Percentiles rank a stretch among this genome's conserved stretches.
Conservation (phyloP, 164 flowering plant genomes). For the Nymphaea colorata region DNA sequence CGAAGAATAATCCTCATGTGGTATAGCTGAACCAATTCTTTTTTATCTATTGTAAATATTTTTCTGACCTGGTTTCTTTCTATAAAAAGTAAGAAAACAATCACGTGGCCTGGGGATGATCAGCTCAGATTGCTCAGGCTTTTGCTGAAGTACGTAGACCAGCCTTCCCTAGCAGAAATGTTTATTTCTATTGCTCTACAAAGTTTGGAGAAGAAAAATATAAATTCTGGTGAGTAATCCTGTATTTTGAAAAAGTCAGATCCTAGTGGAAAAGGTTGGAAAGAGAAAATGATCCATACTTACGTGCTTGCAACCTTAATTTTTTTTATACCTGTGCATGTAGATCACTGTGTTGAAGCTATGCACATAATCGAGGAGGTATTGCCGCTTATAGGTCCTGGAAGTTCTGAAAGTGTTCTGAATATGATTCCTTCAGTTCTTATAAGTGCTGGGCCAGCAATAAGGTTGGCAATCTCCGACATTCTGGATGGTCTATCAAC, state of each 20-base stretch:
- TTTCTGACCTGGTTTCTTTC: neutral
- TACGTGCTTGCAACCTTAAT: too few species aligned
- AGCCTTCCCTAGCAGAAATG: constrained; percentile 31
- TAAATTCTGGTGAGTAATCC: constrained; percentile 37
- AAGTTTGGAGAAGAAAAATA: constrained; percentile 26
- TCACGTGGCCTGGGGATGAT: constrained; percentile 38
- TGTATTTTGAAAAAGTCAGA: neutral
- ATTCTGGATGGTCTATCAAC: constrained; percentile 46
- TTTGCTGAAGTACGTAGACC: constrained; percentile 44
- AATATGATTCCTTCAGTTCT: constrained; percentile 54
- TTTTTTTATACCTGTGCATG: neutral
- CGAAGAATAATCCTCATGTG: too few species aligned
- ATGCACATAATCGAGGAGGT: constrained; percentile 48
- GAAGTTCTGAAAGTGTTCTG: constrained; percentile 29
- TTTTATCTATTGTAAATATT: too few species aligned
- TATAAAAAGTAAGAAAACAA: constrained; percentile 28
- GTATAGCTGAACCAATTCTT: too few species aligned
- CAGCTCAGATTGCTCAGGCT: constrained; percentile 51
- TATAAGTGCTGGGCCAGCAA: constrained; percentile 30
- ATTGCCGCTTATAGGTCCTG: constrained; percentile 30
- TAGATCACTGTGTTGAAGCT: constrained; percentile 46
- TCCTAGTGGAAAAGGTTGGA: neutral
- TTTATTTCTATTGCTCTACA: constrained; percentile 69
- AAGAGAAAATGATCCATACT: neutral
- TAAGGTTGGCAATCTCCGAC: constrained; percentile 48